phyloP scores from a whole-genome alignment of 192 early-diverging fungal genomes.

The Linnemannia zychae region DNA sequence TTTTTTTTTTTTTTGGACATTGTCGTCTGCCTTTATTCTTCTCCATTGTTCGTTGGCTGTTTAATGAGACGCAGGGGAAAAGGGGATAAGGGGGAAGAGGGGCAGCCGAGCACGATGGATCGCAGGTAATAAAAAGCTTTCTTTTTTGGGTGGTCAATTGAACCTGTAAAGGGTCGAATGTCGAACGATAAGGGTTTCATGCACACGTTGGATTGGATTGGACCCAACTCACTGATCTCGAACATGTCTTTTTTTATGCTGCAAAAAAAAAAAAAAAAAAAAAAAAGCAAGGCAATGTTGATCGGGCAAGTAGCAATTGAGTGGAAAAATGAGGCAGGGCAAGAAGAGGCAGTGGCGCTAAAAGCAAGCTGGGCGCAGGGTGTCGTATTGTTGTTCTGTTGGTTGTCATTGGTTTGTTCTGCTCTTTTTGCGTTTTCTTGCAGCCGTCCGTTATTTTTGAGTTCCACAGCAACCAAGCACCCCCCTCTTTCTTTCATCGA shows the following conservation, averaged over 20 bases:
- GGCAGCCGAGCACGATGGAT: background rate
- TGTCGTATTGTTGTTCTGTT: background rate
- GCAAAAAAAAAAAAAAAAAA: too few relatives aligned
- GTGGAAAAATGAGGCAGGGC: background rate
- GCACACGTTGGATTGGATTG: too few relatives aligned
- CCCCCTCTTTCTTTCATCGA: background rate
- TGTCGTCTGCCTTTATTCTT: background rate
- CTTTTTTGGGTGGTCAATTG: background rate
- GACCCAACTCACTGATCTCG: too few relatives aligned
- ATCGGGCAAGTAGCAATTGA: background rate
- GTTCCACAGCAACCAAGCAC: background rate
- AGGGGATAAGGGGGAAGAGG: background rate
- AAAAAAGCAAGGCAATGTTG: too few relatives aligned
- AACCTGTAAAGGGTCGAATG: background rate
- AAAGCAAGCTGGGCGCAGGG: background rate
- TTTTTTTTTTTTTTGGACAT: background rate
- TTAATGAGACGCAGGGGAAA: conserved; percentile 3
- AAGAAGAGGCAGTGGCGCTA: background rate
- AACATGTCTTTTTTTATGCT: too few relatives aligned
- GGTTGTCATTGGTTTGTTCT: background rate
- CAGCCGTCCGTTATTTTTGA: background rate
- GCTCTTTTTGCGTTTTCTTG: background rate
- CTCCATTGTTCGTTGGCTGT: background rate
- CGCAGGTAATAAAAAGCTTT: background rate
- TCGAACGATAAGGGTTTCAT: background rate